phyloP scores from a whole-genome alignment of 1,139 yeast genomes.

The Diutina rugosa region DNA sequence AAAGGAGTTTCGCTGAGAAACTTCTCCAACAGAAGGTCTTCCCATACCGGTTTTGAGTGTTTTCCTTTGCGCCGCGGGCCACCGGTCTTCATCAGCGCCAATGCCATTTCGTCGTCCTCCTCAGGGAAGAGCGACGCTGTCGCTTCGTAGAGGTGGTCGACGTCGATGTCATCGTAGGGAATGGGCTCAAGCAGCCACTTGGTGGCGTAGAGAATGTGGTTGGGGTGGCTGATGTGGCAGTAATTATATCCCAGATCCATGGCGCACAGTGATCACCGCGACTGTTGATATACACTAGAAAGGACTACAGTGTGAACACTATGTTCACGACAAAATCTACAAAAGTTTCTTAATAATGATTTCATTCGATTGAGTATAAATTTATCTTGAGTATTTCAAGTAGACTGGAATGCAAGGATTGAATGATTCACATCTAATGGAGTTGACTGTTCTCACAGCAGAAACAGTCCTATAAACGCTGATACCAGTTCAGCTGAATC shows the following conservation, averaged over 20 bases:
- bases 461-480: too few relatives aligned
- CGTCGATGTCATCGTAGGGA: constrained; percentile 31
- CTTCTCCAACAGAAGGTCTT: constrained; percentile 13
- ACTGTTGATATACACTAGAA: background rate
- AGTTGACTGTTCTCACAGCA: too few relatives aligned
- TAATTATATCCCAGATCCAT: constrained; percentile 20
- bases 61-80: constrained; percentile 26
- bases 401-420: too few relatives aligned
- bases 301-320: too few relatives aligned
- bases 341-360: too few relatives aligned
- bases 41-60: constrained; percentile 21
- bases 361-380: too few relatives aligned
- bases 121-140: constrained; percentile 23
- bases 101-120: constrained; percentile 29
- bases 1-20: constrained; percentile 12
- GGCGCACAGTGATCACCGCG: background rate
- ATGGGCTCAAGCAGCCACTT: constrained; percentile 30
- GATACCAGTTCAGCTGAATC: too few relatives aligned
- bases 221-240: constrained; percentile 24
- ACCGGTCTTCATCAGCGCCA: constrained; percentile 17
- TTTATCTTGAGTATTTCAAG: too few relatives aligned
- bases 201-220: constrained; percentile 29
- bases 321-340: too few relatives aligned
- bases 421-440: too few relatives aligned
- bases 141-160: constrained; percentile 23